phyloP scores from a whole-genome alignment of 805 yeast genomes.

The Candida argentea region DNA sequence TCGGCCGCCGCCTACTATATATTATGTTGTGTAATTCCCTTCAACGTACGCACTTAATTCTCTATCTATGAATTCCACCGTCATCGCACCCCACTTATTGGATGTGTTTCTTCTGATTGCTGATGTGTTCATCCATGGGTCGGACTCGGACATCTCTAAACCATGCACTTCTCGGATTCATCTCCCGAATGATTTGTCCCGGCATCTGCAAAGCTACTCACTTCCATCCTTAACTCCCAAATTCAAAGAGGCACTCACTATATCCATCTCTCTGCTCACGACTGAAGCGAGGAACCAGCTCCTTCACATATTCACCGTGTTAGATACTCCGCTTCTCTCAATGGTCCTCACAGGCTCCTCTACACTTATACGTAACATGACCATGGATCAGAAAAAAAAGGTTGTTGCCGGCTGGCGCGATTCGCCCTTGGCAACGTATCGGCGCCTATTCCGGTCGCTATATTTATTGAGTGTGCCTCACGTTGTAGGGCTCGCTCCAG shows the following conservation, averaged over 20 bases:
- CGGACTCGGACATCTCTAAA: constrained; percentile 16
- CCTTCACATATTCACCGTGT: constrained; percentile 15
- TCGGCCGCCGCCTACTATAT: too few species aligned
- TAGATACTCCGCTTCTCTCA: constrained; percentile 21
- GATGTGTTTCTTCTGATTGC: constrained; percentile 16
- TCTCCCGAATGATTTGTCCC: constrained; percentile 17
- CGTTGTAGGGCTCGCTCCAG: constrained; percentile 20
- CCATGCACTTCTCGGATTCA: constrained; percentile 17
- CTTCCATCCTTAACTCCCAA: constrained; percentile 22
- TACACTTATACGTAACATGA: constrained; percentile 28
- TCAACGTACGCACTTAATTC: too few species aligned
- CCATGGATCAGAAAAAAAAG: constrained; percentile 17
- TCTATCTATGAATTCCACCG: too few species aligned
- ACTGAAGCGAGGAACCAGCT: constrained; percentile 12
- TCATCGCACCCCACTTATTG: too few species aligned
- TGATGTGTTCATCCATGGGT: constrained; percentile 27
- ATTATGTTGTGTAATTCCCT: too few species aligned
- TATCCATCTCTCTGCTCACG: constrained; percentile 9
- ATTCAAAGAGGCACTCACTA: constrained; percentile 10
- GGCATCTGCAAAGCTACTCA: constrained; percentile 15
- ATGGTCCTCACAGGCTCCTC: constrained; percentile 25
- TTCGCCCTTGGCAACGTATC: constrained; percentile 26
- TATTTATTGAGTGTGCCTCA: constrained; percentile 14
- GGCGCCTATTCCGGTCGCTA: constrained; percentile 24
- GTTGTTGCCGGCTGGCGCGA: constrained; percentile 30